These are phyloP conservation scores for Trichoderma lentiforme DNA, from an alignment of 2,329 filamentous ascomycete species.

Conservation along the genomic window DNA sequence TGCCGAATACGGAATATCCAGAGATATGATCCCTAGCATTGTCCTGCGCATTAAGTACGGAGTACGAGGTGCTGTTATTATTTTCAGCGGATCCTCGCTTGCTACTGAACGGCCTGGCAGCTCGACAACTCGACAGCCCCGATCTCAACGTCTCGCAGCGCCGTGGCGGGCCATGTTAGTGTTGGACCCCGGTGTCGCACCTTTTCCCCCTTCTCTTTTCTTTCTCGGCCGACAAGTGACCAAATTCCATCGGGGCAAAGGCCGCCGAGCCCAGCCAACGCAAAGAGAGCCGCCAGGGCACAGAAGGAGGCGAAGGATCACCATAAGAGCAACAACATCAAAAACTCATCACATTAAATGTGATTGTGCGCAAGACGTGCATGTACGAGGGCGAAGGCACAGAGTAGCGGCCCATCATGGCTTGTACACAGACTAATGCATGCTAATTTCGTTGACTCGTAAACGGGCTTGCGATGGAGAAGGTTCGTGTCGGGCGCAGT, in stretches of 20 bases:
- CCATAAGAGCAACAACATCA: not conserved
- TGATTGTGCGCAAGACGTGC: not conserved
- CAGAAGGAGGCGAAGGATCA: not conserved
- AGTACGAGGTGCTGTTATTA: not conserved
- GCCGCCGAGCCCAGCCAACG: not conserved
- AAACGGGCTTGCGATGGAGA: constrained; percentile 12
- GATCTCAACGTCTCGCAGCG: not conserved
- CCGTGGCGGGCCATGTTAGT: not conserved
- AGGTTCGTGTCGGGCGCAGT: constrained; percentile 2
- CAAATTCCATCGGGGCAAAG: not conserved
- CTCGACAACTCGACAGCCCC: not conserved
- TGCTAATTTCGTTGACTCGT: constrained; percentile 18
- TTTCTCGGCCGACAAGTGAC: not conserved
- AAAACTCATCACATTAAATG: not conserved
- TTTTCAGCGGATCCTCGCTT: constrained; percentile 6
- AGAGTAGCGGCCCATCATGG: not conserved
- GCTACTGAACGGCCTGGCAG: not conserved
- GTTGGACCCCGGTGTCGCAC: not conserved
- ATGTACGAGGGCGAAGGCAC: not conserved
- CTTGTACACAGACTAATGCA: constrained; percentile 5
- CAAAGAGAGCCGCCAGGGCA: not conserved
- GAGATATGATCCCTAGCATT: not conserved
- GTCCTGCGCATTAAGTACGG: not conserved
- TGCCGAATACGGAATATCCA: not conserved
- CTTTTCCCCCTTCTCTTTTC: not conserved